Conservation (phyloP, 768 basidiomycete genomes). For the Albatrellus ellisii region DNA sequence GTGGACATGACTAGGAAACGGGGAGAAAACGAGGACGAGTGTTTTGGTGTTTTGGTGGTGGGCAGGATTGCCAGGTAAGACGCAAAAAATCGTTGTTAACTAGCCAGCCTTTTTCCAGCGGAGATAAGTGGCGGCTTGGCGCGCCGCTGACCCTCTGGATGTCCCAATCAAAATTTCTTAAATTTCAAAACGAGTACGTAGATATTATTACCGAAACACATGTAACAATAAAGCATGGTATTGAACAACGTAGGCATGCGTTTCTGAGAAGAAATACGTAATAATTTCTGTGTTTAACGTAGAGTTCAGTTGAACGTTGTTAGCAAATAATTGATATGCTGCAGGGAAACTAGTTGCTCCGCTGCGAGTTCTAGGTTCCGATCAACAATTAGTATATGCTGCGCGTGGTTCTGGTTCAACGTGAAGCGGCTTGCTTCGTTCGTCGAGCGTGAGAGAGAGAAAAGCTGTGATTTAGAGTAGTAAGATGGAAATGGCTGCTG, state of each 20-base stretch:
- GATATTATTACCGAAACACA: not conserved
- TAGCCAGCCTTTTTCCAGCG: not conserved
- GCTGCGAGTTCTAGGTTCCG: too few species aligned
- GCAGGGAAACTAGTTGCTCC: too few species aligned
- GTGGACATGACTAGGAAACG: not conserved
- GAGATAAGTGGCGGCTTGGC: not conserved
- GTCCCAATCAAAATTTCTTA: not conserved
- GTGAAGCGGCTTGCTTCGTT: too few species aligned
- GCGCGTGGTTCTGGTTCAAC: too few species aligned
- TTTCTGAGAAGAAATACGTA: not conserved
- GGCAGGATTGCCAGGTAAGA: slow-evolving; percentile 7
- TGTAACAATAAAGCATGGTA: not conserved
- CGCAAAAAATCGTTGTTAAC: not conserved
- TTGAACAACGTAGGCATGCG: not conserved
- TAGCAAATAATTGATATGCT: too few species aligned
- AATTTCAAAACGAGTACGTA: too few species aligned
- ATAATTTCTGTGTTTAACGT: too few species aligned
- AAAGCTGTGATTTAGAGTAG: too few species aligned
- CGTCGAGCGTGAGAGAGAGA: too few species aligned
- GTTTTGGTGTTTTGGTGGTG: not conserved
- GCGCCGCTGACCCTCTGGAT: not conserved
- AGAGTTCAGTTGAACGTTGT: too few species aligned
- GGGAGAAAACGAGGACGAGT: not conserved
- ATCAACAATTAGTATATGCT: too few species aligned
- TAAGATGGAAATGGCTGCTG: too few species aligned